Percentiles rank a stretch among this genome's conserved stretches.
Evolutionary conservation across 2,329 filamentous ascomycete genomes (phyloP).

Genomic region (Orbilia brochopaga): DNA sequence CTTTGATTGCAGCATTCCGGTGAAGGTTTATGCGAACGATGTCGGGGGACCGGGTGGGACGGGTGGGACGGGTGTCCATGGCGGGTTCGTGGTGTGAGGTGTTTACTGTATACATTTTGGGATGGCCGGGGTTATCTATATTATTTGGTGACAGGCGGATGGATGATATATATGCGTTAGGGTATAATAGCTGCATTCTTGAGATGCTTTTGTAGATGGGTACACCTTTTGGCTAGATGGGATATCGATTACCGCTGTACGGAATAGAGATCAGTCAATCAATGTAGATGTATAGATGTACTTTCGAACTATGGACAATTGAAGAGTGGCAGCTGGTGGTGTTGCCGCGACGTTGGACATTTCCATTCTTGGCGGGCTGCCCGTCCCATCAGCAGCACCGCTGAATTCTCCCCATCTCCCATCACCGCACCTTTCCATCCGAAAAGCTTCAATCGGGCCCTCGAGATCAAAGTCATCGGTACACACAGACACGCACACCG

Average conservation of each 20-base stretch:
- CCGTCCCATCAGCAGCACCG: neutral
- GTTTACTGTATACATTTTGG: neutral
- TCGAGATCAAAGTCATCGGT: neutral
- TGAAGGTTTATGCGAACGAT: slow-evolving; percentile 71
- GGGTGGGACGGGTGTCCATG: slow-evolving; percentile 28
- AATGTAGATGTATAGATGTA: neutral
- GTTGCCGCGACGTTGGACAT: slow-evolving; percentile 6
- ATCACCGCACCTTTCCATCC: neutral
- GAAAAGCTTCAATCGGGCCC: neutral
- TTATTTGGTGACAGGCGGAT: neutral
- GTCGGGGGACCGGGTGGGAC: slow-evolving; percentile 32
- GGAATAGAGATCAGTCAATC: neutral
- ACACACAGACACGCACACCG: neutral
- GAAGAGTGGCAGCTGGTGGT: neutral
- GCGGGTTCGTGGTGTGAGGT: slow-evolving; percentile 36
- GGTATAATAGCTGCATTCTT: neutral
- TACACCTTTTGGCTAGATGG: neutral
- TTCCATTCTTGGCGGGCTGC: neutral
- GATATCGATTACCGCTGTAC: neutral
- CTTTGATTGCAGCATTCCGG: slow-evolving; percentile 84
- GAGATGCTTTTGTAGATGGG: neutral
- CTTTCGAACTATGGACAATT: too few species aligned
- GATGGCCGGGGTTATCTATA: neutral
- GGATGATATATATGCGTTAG: neutral
- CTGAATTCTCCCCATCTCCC: neutral